Evolutionary conservation across 768 basidiomycete genomes (phyloP).

Genomic region (Pleurotus ostreatus): DNA sequence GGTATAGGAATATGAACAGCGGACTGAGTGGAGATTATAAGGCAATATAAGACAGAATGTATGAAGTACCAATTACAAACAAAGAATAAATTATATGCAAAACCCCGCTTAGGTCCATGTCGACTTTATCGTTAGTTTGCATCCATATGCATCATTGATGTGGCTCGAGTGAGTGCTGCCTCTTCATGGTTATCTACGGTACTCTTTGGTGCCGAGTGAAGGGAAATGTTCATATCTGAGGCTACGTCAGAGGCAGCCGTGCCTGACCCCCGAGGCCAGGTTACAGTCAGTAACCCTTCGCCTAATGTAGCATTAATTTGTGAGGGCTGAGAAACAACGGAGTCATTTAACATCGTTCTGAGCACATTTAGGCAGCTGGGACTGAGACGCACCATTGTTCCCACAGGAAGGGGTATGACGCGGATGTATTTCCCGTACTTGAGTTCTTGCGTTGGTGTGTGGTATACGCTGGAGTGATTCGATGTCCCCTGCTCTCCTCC

Average conservation of each 20-base stretch:
- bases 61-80: too few species aligned
- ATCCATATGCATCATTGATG: conserved; percentile 6
- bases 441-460: conserved; percentile 11
- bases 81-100: not conserved
- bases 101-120: not conserved
- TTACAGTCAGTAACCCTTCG: conserved; percentile 13
- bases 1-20: too few species aligned
- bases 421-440: conserved; percentile 15
- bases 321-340: not conserved
- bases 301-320: conserved; percentile 12
- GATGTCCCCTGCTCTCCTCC: not conserved
- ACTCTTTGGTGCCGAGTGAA: conserved; percentile 2
- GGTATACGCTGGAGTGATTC: not conserved
- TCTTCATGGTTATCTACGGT: not conserved
- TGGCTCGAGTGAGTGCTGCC: not conserved
- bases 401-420: conserved; percentile 10
- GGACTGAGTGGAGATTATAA: too few species aligned
- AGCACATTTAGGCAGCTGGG: not conserved
- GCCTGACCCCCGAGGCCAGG: conserved; percentile 11
- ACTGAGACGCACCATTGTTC: conserved; percentile 8
- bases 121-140: not conserved
- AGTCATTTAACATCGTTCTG: too few species aligned
- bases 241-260: not conserved
- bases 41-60: too few species aligned
- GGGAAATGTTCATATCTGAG: conserved; percentile 4